Conservation (phyloP, 169 alveolate species). For the Besnoitia besnoiti region DNA sequence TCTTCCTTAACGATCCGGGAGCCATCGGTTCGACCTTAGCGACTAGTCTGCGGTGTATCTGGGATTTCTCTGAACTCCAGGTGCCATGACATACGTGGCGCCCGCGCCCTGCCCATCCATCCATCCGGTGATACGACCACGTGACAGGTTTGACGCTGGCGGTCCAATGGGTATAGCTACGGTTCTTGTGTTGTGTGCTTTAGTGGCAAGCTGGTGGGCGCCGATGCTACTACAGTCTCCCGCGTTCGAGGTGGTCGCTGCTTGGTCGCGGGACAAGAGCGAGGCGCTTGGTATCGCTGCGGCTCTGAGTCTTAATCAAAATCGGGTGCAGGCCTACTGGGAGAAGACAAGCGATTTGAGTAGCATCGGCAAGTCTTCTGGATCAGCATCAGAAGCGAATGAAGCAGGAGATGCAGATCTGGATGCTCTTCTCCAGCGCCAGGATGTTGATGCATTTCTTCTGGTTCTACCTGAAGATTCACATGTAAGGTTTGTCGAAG, state of each 20-base stretch:
- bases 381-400: neutral
- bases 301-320: neutral
- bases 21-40: too few species aligned
- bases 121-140: too few species aligned
- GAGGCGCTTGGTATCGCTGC: neutral
- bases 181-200: neutral
- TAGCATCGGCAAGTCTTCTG: neutral
- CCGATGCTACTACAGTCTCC: slow-evolving; percentile 36
- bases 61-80: too few species aligned
- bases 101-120: too few species aligned
- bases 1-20: too few species aligned
- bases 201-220: slow-evolving; percentile 25
- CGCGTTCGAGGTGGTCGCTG: slow-evolving; percentile 34
- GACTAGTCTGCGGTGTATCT: too few species aligned
- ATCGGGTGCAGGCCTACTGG: slow-evolving; percentile 27
- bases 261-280: slow-evolving; percentile 22
- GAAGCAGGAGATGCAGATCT: neutral
- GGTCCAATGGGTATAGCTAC: too few species aligned
- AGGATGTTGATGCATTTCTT: slow-evolving; percentile 8
- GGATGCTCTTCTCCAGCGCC: slow-evolving; percentile 19
- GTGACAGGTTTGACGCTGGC: too few species aligned
- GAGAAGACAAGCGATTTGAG: slow-evolving; percentile 17
- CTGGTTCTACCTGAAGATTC: slow-evolving; percentile 25
- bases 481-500: slow-evolving; percentile 7
- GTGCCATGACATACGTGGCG: too few species aligned